Conservation (phyloP, 805 yeast genomes). For the Zygosaccharomyces gambellarensis region DNA sequence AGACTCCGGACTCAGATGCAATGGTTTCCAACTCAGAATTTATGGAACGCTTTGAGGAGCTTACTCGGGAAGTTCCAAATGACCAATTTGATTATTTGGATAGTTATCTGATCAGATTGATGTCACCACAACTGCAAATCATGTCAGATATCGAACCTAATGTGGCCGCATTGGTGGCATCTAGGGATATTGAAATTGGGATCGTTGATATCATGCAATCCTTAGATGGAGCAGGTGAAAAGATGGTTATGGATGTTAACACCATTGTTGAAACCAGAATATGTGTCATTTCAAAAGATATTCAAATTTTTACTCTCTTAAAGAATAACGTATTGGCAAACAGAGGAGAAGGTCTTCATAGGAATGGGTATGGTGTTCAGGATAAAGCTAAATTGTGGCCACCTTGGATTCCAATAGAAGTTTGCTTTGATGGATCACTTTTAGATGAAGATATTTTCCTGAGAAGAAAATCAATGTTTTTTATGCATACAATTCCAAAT, state of each 20-base stretch:
- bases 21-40: constrained; percentile 28
- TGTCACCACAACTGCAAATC: constrained; percentile 60
- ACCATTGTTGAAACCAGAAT: constrained; percentile 50
- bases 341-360: constrained; percentile 31
- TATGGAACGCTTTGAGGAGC: constrained; percentile 44
- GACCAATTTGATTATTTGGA: constrained; percentile 42
- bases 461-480: constrained; percentile 48
- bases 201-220: constrained; percentile 43
- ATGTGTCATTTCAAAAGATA: constrained; percentile 52
- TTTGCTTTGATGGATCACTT: constrained; percentile 46
- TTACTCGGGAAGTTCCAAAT: constrained; percentile 40
- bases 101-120: constrained; percentile 49
- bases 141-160: constrained; percentile 43
- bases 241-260: constrained; percentile 28
- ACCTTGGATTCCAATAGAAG: constrained; percentile 61
- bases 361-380: constrained; percentile 29
- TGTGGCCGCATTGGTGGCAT: constrained; percentile 47
- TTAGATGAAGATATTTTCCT: constrained; percentile 45
- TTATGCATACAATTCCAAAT: constrained; percentile 49
- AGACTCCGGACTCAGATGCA: constrained; percentile 14
- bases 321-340: constrained; percentile 35
- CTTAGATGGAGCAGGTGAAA: constrained; percentile 30
- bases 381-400: constrained; percentile 47
- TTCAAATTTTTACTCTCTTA: constrained; percentile 50
- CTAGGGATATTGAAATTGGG: constrained; percentile 56